phyloP scores from a whole-genome alignment of 805 yeast genomes.

The Kuraishia molischiana region DNA sequence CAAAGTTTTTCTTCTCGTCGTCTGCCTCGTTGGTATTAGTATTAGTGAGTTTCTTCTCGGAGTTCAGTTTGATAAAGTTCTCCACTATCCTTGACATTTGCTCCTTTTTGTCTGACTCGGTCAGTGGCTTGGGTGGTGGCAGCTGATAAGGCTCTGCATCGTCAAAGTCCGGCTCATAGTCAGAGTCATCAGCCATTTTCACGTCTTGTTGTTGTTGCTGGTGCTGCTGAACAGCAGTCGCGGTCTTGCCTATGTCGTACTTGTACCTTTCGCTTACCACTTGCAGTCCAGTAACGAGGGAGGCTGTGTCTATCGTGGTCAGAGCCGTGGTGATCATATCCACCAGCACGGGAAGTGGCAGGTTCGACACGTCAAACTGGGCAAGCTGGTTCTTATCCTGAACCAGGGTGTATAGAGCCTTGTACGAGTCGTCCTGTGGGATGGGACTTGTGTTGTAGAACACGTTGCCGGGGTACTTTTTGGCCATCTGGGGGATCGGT shows the following conservation, averaged over 20 bases:
- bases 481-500: constrained; percentile 30
- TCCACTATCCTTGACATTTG: constrained; percentile 49
- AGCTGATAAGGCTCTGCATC: constrained; percentile 27
- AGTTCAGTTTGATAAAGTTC: constrained; percentile 39
- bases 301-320: constrained; percentile 37
- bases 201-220: constrained; percentile 6
- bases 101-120: constrained; percentile 43
- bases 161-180: constrained; percentile 16
- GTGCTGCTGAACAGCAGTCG: constrained; percentile 9
- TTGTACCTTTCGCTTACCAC: constrained; percentile 59
- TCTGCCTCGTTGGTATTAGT: constrained; percentile 5
- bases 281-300: constrained; percentile 56
- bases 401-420: constrained; percentile 59
- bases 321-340: constrained; percentile 63
- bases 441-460: constrained; percentile 20
- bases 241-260: constrained; percentile 24
- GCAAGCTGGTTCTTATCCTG: constrained; percentile 49
- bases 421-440: constrained; percentile 37
- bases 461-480: constrained; percentile 7
- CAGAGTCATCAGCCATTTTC: constrained; percentile 10
- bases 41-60: constrained; percentile 17
- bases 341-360: constrained; percentile 56
- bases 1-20: constrained; percentile 47
- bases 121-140: constrained; percentile 48
- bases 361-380: constrained; percentile 56